Conservation (phyloP, 345 rosid genomes). For the Gossypium ekmanianum region DNA sequence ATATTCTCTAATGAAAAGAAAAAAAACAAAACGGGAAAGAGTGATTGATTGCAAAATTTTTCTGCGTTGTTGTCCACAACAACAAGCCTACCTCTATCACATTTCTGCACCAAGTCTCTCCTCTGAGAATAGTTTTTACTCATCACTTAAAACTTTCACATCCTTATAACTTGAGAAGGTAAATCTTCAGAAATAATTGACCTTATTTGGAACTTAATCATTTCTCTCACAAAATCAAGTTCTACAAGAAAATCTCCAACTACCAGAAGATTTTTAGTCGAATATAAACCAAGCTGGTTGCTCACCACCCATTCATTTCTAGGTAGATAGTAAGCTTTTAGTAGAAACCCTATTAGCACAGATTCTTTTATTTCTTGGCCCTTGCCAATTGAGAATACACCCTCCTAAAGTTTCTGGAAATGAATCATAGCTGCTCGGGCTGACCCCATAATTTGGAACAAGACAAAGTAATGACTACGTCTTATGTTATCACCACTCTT, state of each 20-base stretch:
- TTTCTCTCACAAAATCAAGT: slow-evolving; percentile 14
- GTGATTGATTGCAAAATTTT: slow-evolving; percentile 32
- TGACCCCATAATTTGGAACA: neutral
- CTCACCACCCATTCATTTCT: neutral
- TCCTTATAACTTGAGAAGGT: slow-evolving; percentile 17
- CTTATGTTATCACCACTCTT: neutral
- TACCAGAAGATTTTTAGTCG: slow-evolving; percentile 8
- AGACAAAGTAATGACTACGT: neutral
- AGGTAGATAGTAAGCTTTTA: neutral
- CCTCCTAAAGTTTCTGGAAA: neutral
- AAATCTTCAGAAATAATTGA: slow-evolving; percentile 15
- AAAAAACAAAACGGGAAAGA: slow-evolving; percentile 21
- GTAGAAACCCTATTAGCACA: neutral
- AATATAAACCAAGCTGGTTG: neutral
- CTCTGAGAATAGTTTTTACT: slow-evolving; percentile 35
- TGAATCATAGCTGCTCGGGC: neutral
- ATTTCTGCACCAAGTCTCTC: slow-evolving; percentile 44
- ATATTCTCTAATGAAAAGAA: slow-evolving; percentile 31
- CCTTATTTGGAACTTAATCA: slow-evolving; percentile 23
- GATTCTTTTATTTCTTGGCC: neutral
- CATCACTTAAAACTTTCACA: slow-evolving; percentile 17
- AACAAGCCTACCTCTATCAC: slow-evolving; percentile 56
- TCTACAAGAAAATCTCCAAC: neutral
- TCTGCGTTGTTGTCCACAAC: slow-evolving; percentile 34
- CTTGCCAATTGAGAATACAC: neutral